A percentile compares a stretch with the other conserved stretches of the same genome.
phyloP scores from a whole-genome alignment of 2,329 filamentous ascomycete genomes.

The Penicillium sclerotiorum region DNA sequence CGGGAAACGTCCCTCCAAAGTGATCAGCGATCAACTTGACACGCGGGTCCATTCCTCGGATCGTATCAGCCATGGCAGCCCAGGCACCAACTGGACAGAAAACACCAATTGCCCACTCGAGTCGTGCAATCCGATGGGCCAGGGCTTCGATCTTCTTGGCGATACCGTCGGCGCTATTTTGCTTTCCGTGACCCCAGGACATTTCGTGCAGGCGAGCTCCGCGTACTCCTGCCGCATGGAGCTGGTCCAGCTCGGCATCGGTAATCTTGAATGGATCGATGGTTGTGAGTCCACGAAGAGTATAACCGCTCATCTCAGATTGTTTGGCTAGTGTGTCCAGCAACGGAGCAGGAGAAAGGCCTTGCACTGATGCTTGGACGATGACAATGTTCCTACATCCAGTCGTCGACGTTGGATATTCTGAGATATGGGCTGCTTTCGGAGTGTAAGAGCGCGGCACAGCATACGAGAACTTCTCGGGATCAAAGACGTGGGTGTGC shows the following conservation, averaged over 20 bases:
- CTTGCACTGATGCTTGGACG: background rate
- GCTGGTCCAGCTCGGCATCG: background rate
- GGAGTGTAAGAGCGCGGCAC: background rate
- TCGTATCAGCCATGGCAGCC: background rate
- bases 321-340: background rate
- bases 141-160: background rate
- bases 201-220: background rate
- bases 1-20: background rate
- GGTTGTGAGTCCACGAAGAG: background rate
- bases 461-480: background rate
- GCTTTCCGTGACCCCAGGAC: background rate
- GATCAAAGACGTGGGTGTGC: background rate
- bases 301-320: background rate
- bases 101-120: background rate
- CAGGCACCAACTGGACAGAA: background rate
- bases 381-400: background rate
- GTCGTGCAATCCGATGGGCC: background rate
- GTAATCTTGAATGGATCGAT: background rate
- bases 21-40: background rate
- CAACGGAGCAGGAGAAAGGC: background rate
- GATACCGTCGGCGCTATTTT: background rate
- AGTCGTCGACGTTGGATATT: background rate
- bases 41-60: background rate
- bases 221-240: background rate
- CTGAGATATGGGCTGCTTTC: background rate